phyloP scores from a whole-genome alignment of 2,329 filamentous ascomycete genomes.

The Cladosporium sp. region DNA sequence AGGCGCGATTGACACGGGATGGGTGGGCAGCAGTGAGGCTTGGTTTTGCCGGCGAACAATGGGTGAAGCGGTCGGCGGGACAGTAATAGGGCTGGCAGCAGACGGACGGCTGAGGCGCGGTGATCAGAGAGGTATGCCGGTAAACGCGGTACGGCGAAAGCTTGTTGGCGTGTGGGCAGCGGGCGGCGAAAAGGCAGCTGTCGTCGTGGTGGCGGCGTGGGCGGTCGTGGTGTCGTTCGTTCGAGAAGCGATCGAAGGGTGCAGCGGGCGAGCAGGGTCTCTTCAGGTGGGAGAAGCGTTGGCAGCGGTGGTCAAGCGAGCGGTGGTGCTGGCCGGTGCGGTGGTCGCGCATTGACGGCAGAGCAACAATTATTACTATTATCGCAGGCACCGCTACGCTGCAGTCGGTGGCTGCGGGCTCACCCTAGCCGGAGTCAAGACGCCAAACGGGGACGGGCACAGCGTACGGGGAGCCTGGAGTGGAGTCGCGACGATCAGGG shows the following conservation, averaged over 20 bases:
- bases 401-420: slow-evolving; percentile 1
- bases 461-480: background rate
- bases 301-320: slow-evolving; percentile 6
- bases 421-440: slow-evolving; percentile 2
- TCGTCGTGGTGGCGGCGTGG: background rate
- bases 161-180: background rate
- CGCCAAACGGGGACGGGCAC: slow-evolving; percentile 1
- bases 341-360: slow-evolving; percentile 3
- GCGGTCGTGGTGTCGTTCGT: background rate
- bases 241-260: background rate
- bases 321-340: slow-evolving; percentile 1
- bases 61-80: background rate
- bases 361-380: background rate
- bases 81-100: background rate
- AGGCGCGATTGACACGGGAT: background rate
- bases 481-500: slow-evolving; percentile 7
- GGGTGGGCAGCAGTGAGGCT: background rate
- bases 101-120: background rate
- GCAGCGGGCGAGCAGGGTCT: background rate
- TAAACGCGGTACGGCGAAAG: slow-evolving; percentile 3
- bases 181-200: background rate
- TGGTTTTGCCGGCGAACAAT: background rate
- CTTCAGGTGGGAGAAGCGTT: slow-evolving; percentile 6
- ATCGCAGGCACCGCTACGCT: background rate
- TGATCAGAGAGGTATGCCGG: background rate